phyloP scores from a whole-genome alignment of 2,329 filamentous ascomycete species.

The Calcarisporium arbuscula region DNA sequence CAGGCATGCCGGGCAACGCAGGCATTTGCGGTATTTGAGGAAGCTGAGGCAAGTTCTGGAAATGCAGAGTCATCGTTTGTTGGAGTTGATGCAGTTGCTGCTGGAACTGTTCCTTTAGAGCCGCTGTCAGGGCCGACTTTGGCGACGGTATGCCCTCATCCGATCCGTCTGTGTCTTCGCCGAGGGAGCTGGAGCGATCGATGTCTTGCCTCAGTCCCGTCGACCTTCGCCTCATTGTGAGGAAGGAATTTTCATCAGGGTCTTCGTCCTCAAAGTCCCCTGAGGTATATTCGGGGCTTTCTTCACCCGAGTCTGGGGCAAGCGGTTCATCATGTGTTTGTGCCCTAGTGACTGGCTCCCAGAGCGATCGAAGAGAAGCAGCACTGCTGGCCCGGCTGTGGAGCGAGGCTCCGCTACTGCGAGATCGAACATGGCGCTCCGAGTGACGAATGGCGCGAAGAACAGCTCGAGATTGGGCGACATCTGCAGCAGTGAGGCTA shows the following conservation, averaged over 20 bases:
- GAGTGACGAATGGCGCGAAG: slow-evolving; percentile 57
- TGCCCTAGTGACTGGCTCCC: slow-evolving; percentile 45
- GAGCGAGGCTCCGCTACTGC: slow-evolving; percentile 56
- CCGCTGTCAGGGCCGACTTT: slow-evolving; percentile 56
- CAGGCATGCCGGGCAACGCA: slow-evolving; percentile 56
- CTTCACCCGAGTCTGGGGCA: slow-evolving; percentile 34
- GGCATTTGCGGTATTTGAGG: slow-evolving; percentile 52
- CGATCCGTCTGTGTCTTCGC: slow-evolving; percentile 30
- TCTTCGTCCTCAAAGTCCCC: slow-evolving; percentile 37
- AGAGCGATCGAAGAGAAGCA: slow-evolving; percentile 60
- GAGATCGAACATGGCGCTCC: slow-evolving; percentile 57
- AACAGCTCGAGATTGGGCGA: slow-evolving; percentile 60
- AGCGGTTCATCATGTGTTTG: slow-evolving; percentile 27
- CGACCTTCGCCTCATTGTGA: slow-evolving; percentile 29
- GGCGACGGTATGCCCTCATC: slow-evolving; percentile 42
- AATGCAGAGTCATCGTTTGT: slow-evolving; percentile 59
- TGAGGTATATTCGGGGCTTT: slow-evolving; percentile 40
- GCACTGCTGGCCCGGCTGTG: slow-evolving; percentile 60
- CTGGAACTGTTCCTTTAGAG: slow-evolving; percentile 66
- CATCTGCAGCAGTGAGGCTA: slow-evolving; percentile 64
- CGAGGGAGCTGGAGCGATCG: slow-evolving; percentile 26
- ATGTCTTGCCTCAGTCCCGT: slow-evolving; percentile 20
- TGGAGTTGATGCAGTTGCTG: slow-evolving; percentile 73
- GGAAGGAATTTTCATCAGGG: slow-evolving; percentile 28
- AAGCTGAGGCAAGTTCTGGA: slow-evolving; percentile 50